Conservation (phyloP, 208 protist genomes). For the Sergeia podlipaevii region DNA sequence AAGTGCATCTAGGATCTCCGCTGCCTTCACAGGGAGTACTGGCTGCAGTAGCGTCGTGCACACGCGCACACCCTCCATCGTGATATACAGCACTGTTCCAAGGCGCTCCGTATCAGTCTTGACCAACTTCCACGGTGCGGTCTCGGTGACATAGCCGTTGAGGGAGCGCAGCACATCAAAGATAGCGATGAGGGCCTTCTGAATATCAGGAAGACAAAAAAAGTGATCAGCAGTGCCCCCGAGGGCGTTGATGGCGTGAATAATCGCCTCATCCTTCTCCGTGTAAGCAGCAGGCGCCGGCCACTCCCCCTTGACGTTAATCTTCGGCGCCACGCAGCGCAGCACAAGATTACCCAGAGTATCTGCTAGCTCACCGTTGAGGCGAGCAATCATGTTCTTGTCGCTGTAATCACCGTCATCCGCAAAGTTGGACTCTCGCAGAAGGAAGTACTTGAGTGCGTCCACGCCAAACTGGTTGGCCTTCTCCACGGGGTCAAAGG, state of each 20-base stretch:
- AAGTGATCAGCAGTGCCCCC: constrained; percentile 76
- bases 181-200: constrained; percentile 77
- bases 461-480: constrained; percentile 86
- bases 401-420: constrained; percentile 96
- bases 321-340: constrained; percentile 78
- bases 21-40: constrained; percentile 76
- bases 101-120: constrained; percentile 74
- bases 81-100: constrained; percentile 87
- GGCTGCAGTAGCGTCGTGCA: constrained; percentile 77
- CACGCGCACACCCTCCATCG: constrained; percentile 88
- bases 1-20: constrained; percentile 83
- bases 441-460: constrained; percentile 94
- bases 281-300: constrained; percentile 64
- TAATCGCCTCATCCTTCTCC: constrained; percentile 50
- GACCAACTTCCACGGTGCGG: constrained; percentile 91
- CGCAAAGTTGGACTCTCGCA: constrained; percentile 93
- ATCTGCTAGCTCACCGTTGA: constrained; percentile 94
- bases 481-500: constrained; percentile 91
- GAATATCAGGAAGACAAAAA: constrained; percentile 84
- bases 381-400: constrained; percentile 68
- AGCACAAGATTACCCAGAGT: constrained; percentile 93
- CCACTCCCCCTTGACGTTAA: constrained; percentile 77
- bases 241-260: constrained; percentile 59
- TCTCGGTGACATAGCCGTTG: constrained; percentile 91
- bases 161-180: constrained; percentile 83